phyloP scores from a whole-genome alignment of 1,139 yeast genomes.

The Magnusiomyces starmeri region DNA sequence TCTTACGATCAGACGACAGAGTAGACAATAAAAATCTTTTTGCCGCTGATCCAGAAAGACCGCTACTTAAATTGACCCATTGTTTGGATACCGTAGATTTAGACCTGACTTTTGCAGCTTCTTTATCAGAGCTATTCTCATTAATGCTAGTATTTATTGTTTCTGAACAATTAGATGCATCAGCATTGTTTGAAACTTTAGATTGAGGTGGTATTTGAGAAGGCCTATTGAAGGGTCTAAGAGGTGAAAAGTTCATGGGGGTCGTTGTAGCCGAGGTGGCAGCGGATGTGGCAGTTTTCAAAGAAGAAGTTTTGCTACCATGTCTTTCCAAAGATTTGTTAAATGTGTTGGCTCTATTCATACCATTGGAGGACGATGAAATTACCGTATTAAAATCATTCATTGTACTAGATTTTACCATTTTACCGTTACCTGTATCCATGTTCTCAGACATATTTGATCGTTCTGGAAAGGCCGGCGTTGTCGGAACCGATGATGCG shows the following conservation, averaged over 20 bases:
- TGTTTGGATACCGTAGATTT: slow-evolving; percentile 15
- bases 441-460: too few relatives aligned
- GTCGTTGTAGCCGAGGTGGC: not conserved
- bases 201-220: not conserved
- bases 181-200: not conserved
- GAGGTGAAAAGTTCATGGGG: not conserved
- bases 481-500: too few relatives aligned
- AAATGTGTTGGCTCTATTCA: not conserved
- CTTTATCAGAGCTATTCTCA: not conserved
- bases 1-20: slow-evolving; percentile 10
- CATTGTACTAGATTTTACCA: not conserved
- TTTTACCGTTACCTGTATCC: too few relatives aligned
- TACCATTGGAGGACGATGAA: not conserved
- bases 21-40: slow-evolving; percentile 13
- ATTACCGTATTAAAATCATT: slow-evolving; percentile 1
- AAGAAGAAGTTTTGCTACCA: not conserved
- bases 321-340: not conserved
- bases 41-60: slow-evolving; percentile 7
- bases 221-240: not conserved
- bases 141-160: not conserved
- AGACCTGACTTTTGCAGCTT: slow-evolving; percentile 8
- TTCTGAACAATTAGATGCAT: not conserved
- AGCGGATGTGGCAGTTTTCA: not conserved
- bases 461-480: too few relatives aligned
- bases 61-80: slow-evolving; percentile 11